Base-by-base conservation (phyloP, 352 stramenopile genomes). In the Phytophthora lateralis region DNA sequence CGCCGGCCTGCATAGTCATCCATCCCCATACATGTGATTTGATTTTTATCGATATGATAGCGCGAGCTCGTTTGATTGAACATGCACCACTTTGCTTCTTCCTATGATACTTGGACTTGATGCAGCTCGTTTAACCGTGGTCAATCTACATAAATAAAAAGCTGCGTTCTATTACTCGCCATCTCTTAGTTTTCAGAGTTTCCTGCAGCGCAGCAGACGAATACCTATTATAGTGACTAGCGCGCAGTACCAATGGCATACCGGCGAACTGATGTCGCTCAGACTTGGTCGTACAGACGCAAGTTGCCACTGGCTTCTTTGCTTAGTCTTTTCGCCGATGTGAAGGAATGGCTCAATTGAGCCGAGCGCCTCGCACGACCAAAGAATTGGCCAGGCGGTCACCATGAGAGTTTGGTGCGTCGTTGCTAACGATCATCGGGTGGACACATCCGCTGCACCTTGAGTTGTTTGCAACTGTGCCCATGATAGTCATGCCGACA, bases 11-110 rank as follows among this genome's bases (percentile, higher is more conserved):
- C 62, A 68, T 63, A 67, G 52, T 75, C 62, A 71, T 68, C 46
- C 58, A 56, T 52, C 57, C 24, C 61, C 63, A 69, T 73, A 74
- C 66, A 70, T 70, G 55, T 70, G 66, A 66, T 66, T 70, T 70
- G 66, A 70, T 70, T 74, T 63, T 70, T 69, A 70, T 70, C 60
- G 60, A 69, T 70, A 60, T 65, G 63, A 71, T 71, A 62, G 56
- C 56, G 56, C 56, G 42, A 58, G 34, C 55, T 50, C 52, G 55
- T 66, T 69, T 63, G 47, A 60, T 60, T 63, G n/a, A 74, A 74
- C 55, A 63, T 49, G 45, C 60, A 65, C 41, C 29, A 6, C 24
- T 20, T 57, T 61, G 21, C 48, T 64, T 59, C 44, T 51, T 60
- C 20, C 12, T 20, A 9, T 8, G 7, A 42, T 6, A 32, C 8